Conservation (phyloP, 2,329 filamentous ascomycete genomes). For the Trichoderma koningii region DNA sequence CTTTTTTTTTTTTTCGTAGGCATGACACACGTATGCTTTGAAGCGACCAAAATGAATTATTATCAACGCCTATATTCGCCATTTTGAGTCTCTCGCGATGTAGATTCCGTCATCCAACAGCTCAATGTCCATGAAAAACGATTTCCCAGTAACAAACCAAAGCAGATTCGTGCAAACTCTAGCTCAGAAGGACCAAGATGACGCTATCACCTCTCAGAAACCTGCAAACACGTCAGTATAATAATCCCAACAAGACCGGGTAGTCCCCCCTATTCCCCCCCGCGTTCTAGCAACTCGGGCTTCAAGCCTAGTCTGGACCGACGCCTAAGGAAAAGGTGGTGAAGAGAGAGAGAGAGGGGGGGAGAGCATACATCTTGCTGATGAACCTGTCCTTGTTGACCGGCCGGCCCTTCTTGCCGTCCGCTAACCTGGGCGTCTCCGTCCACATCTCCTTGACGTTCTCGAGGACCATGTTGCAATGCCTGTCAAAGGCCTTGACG, state of each 20-base stretch:
- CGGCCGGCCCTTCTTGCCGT: slow-evolving; percentile 83
- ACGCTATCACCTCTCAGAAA: slow-evolving; percentile 87
- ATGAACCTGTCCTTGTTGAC: slow-evolving; percentile 99
- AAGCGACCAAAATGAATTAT: slow-evolving; percentile 31
- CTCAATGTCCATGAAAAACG: slow-evolving; percentile 30
- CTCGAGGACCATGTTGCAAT: slow-evolving; percentile 99
- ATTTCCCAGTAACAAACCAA: slow-evolving; percentile 20
- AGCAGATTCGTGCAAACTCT: slow-evolving; percentile 26
- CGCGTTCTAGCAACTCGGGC: not conserved
- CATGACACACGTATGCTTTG: not conserved
- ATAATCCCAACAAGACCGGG: not conserved
- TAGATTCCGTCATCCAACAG: slow-evolving; percentile 35
- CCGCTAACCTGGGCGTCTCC: slow-evolving; percentile 79
- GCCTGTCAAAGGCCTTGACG: slow-evolving; percentile 97
- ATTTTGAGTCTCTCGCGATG: slow-evolving; percentile 37
- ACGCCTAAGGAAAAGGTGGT: too few relatives aligned
- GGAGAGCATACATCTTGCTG: slow-evolving; percentile 81
- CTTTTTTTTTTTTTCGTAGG: not conserved
- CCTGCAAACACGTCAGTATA: slow-evolving; percentile 49
- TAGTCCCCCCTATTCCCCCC: not conserved
- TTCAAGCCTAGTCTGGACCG: too few relatives aligned
- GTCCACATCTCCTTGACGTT: slow-evolving; percentile 99
- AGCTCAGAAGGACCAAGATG: slow-evolving; percentile 83
- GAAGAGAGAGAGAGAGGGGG: not conserved
- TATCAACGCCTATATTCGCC: slow-evolving; percentile 46